Evolutionary conservation across 805 yeast species (phyloP).

Genomic region (Starmerella khaoyaiensis): DNA sequence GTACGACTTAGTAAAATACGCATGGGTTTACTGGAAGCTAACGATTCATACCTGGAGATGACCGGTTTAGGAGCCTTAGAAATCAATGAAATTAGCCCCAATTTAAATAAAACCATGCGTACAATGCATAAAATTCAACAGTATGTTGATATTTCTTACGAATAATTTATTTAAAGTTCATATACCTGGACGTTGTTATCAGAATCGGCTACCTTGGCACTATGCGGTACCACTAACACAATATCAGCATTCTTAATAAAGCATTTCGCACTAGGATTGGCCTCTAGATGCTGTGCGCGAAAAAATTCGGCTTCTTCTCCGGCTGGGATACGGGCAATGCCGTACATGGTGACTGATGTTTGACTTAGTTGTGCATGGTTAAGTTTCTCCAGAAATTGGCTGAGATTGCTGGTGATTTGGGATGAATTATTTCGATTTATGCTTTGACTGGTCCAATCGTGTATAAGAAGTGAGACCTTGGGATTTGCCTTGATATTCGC

Average conservation of each 20-base stretch:
- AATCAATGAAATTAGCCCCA: slow-evolving; percentile 77
- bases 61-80: slow-evolving; percentile 75
- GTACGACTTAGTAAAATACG: slow-evolving; percentile 68
- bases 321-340: slow-evolving; percentile 45
- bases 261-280: slow-evolving; percentile 55
- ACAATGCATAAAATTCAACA: slow-evolving; percentile 44
- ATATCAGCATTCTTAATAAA: slow-evolving; percentile 54
- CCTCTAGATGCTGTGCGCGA: slow-evolving; percentile 45
- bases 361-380: slow-evolving; percentile 71
- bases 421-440: slow-evolving; percentile 48
- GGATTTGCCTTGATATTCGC: slow-evolving; percentile 58
- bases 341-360: slow-evolving; percentile 70
- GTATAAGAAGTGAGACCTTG: slow-evolving; percentile 68
- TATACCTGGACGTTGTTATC: slow-evolving; percentile 16
- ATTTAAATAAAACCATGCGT: slow-evolving; percentile 68
- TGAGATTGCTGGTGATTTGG: slow-evolving; percentile 25
- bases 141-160: not conserved
- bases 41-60: slow-evolving; percentile 69
- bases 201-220: slow-evolving; percentile 64
- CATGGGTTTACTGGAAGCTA: slow-evolving; percentile 62
- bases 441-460: slow-evolving; percentile 55
- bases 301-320: slow-evolving; percentile 45
- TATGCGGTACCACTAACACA: slow-evolving; percentile 48
- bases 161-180: slow-evolving; percentile 2
- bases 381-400: slow-evolving; percentile 55